Evolutionary conservation across 768 basidiomycete genomes (phyloP).

Genomic region (Termitomyces sp.): DNA sequence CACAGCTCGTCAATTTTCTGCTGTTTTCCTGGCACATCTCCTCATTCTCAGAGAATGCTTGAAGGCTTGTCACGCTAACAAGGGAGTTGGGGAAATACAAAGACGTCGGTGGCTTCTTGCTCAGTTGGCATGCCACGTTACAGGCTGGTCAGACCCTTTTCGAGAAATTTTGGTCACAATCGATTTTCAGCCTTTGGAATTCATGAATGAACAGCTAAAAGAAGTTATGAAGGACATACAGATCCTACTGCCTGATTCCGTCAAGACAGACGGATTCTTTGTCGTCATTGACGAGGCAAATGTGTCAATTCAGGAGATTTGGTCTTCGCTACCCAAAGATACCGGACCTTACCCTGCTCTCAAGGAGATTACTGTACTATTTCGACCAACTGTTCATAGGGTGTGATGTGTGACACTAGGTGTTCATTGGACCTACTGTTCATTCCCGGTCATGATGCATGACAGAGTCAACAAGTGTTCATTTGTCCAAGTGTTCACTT

Average conservation of each 20-base stretch:
- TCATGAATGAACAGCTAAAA: background rate
- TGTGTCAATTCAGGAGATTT: background rate
- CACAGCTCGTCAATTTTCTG: background rate
- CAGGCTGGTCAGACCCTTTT: background rate
- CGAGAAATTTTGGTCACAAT: too few relatives aligned
- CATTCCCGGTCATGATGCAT: too few relatives aligned
- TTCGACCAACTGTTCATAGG: too few relatives aligned
- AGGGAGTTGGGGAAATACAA: background rate
- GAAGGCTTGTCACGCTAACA: background rate
- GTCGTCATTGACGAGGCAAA: conserved; percentile 3
- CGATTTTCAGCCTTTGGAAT: background rate
- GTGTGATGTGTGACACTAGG: too few relatives aligned
- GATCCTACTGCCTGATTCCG: background rate
- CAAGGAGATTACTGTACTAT: background rate
- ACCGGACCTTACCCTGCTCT: background rate
- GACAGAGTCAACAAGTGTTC: too few relatives aligned
- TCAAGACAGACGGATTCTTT: background rate
- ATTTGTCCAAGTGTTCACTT: too few relatives aligned
- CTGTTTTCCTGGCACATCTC: background rate
- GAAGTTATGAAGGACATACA: background rate
- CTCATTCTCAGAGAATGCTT: background rate
- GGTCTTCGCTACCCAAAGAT: background rate
- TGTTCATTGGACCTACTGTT: too few relatives aligned
- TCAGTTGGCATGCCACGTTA: background rate
- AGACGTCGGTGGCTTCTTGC: background rate